phyloP scores from a whole-genome alignment of 805 yeast genomes.

The Yarrowia alimentaria region DNA sequence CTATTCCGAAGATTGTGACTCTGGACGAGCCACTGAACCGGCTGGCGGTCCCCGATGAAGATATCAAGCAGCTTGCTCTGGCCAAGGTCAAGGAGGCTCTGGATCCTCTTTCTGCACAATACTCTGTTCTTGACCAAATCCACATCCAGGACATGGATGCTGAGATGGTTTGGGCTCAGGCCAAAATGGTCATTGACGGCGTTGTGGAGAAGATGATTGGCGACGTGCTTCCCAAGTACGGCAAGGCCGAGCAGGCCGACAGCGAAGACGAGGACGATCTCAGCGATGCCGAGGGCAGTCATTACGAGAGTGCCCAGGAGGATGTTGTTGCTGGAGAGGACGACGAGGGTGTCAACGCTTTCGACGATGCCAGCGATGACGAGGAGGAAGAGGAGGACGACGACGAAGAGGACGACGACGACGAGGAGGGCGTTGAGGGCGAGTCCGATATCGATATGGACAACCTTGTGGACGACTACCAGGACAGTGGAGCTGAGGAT shows the following conservation, averaged over 20 bases:
- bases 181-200: slow-evolving; percentile 77
- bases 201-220: slow-evolving; percentile 63
- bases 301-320: slow-evolving; percentile 35
- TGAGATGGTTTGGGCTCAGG: slow-evolving; percentile 91
- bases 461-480: slow-evolving; percentile 14
- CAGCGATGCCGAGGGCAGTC: slow-evolving; percentile 1
- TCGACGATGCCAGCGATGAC: slow-evolving; percentile 30
- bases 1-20: slow-evolving; percentile 10
- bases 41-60: slow-evolving; percentile 21
- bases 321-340: slow-evolving; percentile 34
- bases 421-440: neutral
- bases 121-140: slow-evolving; percentile 74
- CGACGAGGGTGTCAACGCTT: slow-evolving; percentile 30
- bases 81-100: slow-evolving; percentile 47
- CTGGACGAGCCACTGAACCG: slow-evolving; percentile 16
- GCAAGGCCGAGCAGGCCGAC: neutral
- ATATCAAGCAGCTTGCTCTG: slow-evolving; percentile 34
- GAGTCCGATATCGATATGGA: slow-evolving; percentile 31
- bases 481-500: neutral
- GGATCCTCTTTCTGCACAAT: slow-evolving; percentile 55
- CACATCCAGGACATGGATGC: slow-evolving; percentile 85
- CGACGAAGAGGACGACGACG: neutral
- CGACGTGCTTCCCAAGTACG: slow-evolving; percentile 50
- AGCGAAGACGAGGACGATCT: slow-evolving; percentile 33
- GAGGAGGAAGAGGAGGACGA: slow-evolving; percentile 31